phyloP scores from a whole-genome alignment of 1,139 yeast species.

The Pichia sp. region DNA sequence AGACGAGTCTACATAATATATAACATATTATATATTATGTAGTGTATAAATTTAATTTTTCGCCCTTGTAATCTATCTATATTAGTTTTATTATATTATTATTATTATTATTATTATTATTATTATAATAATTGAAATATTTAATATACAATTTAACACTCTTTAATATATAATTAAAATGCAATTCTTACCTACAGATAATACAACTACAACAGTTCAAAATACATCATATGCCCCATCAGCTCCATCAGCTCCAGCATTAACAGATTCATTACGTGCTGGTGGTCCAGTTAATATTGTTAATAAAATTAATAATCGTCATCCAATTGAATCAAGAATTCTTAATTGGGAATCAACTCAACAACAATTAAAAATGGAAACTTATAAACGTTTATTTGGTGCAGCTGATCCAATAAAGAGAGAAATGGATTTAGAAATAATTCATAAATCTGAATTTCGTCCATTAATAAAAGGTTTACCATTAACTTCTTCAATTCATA shows the following conservation, averaged over 20 bases:
- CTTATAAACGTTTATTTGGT: conserved; percentile 79
- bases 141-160: no score
- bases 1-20: no score
- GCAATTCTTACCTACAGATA: no score
- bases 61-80: no score
- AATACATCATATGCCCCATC: conserved; percentile 34
- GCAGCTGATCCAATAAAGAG: conserved; percentile 91
- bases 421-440: conserved; percentile 75
- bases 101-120: no score
- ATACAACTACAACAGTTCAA: background rate
- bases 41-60: no score
- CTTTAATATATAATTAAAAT: no score
- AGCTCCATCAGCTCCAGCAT: conserved; percentile 57
- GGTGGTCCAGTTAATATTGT: conserved; percentile 59
- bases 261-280: conserved; percentile 52
- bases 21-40: no score
- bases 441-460: conserved; percentile 65
- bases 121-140: no score
- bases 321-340: conserved; percentile 77
- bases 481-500: no score
- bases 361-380: conserved; percentile 63
- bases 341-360: conserved; percentile 78
- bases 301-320: conserved; percentile 71
- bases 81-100: no score
- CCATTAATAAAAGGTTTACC: conserved; percentile 55